These are phyloP conservation scores for Lachancea thermotolerans DNA, from an alignment of 805 yeast species.

Conservation along the genomic window DNA sequence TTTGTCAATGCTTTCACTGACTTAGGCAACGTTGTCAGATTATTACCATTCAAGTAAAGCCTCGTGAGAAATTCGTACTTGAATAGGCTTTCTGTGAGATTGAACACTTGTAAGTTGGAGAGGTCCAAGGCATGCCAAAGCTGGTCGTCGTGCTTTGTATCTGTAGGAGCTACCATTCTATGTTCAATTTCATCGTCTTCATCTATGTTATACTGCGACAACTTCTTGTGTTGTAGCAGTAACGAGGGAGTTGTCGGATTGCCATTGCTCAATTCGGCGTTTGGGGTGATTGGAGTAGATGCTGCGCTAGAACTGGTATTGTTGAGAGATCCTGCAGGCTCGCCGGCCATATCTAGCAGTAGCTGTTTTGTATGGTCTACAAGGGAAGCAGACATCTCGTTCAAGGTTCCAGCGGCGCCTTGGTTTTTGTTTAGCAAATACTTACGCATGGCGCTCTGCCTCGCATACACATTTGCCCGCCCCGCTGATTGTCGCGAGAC, in stretches of 20 bases:
- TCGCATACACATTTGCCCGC: constrained; percentile 33
- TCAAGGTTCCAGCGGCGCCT: constrained; percentile 9
- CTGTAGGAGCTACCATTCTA: constrained; percentile 17
- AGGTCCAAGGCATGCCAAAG: constrained; percentile 92
- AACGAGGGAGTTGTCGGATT: constrained; percentile 24
- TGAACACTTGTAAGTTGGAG: constrained; percentile 77
- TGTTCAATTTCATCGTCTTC: constrained; percentile 49
- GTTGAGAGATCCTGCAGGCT: constrained; percentile 8
- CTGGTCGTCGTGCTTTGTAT: constrained; percentile 49
- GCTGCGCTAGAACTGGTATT: constrained; percentile 20
- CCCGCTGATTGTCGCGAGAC: constrained; percentile 31
- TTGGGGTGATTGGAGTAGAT: constrained; percentile 31
- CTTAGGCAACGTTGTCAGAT: constrained; percentile 59
- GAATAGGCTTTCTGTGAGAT: constrained; percentile 66
- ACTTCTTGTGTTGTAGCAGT: constrained; percentile 36
- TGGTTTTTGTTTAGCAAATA: constrained; percentile 25
- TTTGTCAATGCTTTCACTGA: constrained; percentile 61
- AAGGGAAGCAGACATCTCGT: constrained; percentile 23
- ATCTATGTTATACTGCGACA: constrained; percentile 35
- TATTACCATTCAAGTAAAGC: constrained; percentile 81
- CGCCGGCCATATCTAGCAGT: constrained; percentile 28
- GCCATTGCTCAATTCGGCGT: constrained; percentile 23
- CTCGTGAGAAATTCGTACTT: constrained; percentile 80
- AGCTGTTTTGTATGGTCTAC: constrained; percentile 30
- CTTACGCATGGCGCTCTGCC: constrained; percentile 34